Evolutionary conservation across 1,284 basidiomycete species (phyloP).

Genomic region (Gymnopus androsaceus): DNA sequence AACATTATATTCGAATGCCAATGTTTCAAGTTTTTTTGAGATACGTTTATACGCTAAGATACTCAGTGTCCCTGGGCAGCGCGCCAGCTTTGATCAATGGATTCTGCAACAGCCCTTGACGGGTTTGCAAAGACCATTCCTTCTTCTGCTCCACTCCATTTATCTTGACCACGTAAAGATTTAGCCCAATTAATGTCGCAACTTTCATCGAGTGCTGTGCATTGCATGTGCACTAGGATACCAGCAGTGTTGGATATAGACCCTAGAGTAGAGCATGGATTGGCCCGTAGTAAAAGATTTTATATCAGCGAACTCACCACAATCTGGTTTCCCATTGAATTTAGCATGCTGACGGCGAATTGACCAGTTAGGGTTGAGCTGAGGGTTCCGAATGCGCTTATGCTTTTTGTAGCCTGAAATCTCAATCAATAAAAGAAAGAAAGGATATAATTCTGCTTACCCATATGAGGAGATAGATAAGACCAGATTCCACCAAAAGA

Average conservation of each 20-base stretch:
- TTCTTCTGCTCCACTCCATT: background rate
- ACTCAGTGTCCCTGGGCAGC: no score
- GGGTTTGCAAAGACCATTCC: background rate
- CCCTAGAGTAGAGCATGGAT: background rate
- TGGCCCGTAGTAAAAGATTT: background rate
- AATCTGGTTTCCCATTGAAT: slow-evolving; percentile 9
- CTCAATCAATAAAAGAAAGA: no score
- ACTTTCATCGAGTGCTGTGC: background rate
- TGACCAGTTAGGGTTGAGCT: background rate
- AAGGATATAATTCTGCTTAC: background rate
- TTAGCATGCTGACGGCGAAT: slow-evolving; percentile 1
- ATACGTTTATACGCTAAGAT: no score
- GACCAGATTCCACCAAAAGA: slow-evolving; percentile 5
- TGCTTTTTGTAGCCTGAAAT: background rate
- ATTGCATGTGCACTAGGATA: slow-evolving; percentile 6
- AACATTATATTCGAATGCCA: no score
- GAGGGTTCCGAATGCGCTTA: background rate
- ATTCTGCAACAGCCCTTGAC: background rate
- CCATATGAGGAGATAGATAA: slow-evolving; percentile 5
- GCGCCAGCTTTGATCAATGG: background rate
- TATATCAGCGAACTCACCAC: background rate
- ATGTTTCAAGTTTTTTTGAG: background rate
- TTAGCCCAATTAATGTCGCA: background rate
- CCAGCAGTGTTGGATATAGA: slow-evolving; percentile 7
- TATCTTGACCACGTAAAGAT: background rate